Percentiles rank a stretch among this genome's conserved stretches.
Conservation (phyloP, 1,284 basidiomycete genomes). For the Schizophyllum amplum region DNA sequence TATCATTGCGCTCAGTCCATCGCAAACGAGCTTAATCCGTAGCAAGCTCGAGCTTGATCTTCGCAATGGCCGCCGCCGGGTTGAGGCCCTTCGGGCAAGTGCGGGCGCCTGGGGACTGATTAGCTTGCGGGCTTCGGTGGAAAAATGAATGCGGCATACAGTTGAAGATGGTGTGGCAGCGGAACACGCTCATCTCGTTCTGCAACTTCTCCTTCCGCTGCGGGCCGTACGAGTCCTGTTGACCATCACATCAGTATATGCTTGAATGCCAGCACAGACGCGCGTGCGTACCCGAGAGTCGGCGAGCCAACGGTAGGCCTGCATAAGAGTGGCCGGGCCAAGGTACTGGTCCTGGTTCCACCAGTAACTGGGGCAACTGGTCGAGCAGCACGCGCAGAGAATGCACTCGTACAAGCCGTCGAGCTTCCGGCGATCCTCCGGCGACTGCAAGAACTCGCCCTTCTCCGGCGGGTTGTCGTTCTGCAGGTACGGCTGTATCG, state of each 20-base stretch:
- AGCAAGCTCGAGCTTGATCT: slow-evolving; percentile 86
- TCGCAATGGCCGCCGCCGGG: slow-evolving; percentile 80
- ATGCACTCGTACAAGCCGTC: slow-evolving; percentile 98
- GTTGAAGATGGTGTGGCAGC: slow-evolving; percentile 96
- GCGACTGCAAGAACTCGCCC: slow-evolving; percentile 83
- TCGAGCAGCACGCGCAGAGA: slow-evolving; percentile 93
- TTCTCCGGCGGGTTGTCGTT: slow-evolving; percentile 84
- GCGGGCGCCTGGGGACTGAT: slow-evolving; percentile 49
- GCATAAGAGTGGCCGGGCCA: slow-evolving; percentile 94
- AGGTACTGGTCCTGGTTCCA: slow-evolving; percentile 99
- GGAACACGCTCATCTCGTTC: slow-evolving; percentile 91
- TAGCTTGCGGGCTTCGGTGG: not conserved
- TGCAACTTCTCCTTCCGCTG: slow-evolving; percentile 89
- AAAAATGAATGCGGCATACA: slow-evolving; percentile 37
- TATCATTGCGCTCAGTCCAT: too few species aligned
- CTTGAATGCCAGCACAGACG: not conserved
- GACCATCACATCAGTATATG: slow-evolving; percentile 3
- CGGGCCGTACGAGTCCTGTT: slow-evolving; percentile 70
- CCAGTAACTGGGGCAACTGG: slow-evolving; percentile 95
- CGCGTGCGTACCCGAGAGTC: slow-evolving; percentile 77
- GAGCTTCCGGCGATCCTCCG: slow-evolving; percentile 89
- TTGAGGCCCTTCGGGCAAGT: slow-evolving; percentile 97
- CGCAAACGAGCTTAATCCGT: slow-evolving; percentile 52
- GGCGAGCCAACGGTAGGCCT: slow-evolving; percentile 95
- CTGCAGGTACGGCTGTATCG: slow-evolving; percentile 92